Evolutionary conservation across 2,329 filamentous ascomycete genomes (phyloP).

Genomic region (Diaporthe capsici): DNA sequence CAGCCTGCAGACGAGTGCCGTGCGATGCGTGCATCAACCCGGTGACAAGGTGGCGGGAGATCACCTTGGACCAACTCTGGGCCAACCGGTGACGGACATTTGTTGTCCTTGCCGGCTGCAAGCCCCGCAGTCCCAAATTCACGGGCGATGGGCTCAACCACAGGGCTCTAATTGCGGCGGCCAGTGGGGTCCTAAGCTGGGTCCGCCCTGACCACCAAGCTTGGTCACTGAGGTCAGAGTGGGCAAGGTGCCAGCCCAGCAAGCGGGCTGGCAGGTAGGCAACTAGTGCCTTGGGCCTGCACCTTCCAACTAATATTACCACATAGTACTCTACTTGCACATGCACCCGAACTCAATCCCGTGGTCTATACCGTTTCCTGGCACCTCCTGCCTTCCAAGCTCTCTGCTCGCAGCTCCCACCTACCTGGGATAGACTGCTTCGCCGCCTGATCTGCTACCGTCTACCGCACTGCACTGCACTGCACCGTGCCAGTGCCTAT

Average conservation of each 20-base stretch:
- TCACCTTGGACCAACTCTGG: slow-evolving; percentile 4
- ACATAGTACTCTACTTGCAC: slow-evolving; percentile 2
- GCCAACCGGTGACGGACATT: slow-evolving; percentile 11
- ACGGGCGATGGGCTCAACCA: slow-evolving; percentile 10
- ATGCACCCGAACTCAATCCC: slow-evolving; percentile 12
- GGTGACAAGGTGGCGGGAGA: background rate
- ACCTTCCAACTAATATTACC: background rate
- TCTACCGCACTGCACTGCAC: background rate
- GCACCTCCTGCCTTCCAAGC: background rate
- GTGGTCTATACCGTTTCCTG: background rate
- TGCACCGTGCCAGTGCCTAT: slow-evolving; percentile 2
- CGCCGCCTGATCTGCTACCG: background rate
- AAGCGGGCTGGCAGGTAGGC: background rate
- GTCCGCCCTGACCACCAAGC: background rate
- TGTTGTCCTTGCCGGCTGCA: slow-evolving; percentile 15
- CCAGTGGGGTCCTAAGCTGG: background rate
- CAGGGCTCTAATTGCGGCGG: slow-evolving; percentile 20
- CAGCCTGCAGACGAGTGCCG: background rate
- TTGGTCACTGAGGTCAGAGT: slow-evolving; percentile 16
- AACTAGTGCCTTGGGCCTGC: background rate
- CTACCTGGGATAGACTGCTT: background rate
- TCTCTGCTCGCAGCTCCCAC: background rate
- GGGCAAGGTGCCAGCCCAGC: background rate
- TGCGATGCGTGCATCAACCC: background rate
- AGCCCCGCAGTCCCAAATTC: slow-evolving; percentile 35